Evolutionary conservation across 768 basidiomycete genomes (phyloP), one percentile per base, ranked within the genome.

Genomic region (Leccinum uliginosum): DNA sequence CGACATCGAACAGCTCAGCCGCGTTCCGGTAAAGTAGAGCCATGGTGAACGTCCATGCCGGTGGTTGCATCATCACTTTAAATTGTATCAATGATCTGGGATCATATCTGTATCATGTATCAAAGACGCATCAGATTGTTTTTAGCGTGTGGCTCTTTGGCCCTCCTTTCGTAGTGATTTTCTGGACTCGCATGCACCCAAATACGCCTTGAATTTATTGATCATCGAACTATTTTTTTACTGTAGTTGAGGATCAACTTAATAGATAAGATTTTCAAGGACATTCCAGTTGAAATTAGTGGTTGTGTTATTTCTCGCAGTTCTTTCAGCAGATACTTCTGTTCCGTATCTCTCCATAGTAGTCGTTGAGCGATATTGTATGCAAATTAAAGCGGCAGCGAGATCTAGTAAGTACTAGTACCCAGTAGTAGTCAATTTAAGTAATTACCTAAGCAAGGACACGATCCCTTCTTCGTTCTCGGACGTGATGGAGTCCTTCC

Each of bases 401-500:
- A 34, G 35, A 30, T n/a, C n/a, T n/a, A n/a, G n/a, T n/a, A n/a
- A n/a, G n/a, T n/a, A n/a, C n/a, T n/a, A n/a, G n/a, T n/a, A n/a
- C n/a, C n/a, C n/a, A n/a, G 27, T 26, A 1, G 34, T 47, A 9
- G 12, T 21, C n/a, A n/a, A n/a, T n/a, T n/a, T n/a, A n/a, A n/a
- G n/a, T n/a, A n/a, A 7, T 56, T 55, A 56, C 55, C n/a, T 62
- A 62, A 62, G 48, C 62, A 30, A n/a, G 10, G 7, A 14, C 26
- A 11, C 34, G 3, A 34, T 27, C 24, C 11, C 30, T 27, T 27
- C 24, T 26, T 52, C 43, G 12, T 23, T 54, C 53, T 29, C 29
- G 29, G 12, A 74, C 74, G 65, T n/a, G 17, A 82, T 79, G 77
- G 17, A 35, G 35, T 83, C 85, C 52, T 97, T 93, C 74, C 81